A percentile compares a stretch with the other conserved stretches of the same genome.
Evolutionary conservation across 1,284 basidiomycete genomes (phyloP).

Genomic region (Ceratobasidium sp.): DNA sequence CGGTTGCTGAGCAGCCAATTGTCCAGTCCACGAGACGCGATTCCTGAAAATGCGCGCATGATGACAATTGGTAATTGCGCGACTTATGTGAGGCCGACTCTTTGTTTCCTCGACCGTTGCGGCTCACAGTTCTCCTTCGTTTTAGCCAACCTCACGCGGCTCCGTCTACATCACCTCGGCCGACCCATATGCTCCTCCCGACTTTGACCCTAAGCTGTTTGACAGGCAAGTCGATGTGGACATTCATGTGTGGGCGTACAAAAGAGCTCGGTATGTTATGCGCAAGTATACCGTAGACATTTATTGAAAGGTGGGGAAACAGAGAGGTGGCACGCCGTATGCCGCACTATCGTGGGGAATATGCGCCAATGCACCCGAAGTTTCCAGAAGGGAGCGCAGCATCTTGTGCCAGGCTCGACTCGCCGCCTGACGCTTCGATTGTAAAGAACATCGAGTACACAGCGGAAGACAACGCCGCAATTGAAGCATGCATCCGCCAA

Average conservation of each 20-base stretch:
- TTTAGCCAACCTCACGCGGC: constrained; percentile 35
- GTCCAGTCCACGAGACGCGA: constrained; percentile 20
- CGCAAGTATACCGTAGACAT: too few species aligned
- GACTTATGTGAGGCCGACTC: too few species aligned
- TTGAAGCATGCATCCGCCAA: constrained; percentile 46
- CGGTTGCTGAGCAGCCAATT: not conserved
- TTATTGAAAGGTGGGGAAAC: too few species aligned
- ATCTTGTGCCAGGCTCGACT: constrained; percentile 10
- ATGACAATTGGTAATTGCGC: constrained; percentile 24
- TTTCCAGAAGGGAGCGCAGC: constrained; percentile 53
- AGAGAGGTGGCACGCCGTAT: constrained; percentile 58
- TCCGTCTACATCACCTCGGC: constrained; percentile 26
- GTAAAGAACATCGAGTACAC: constrained; percentile 53
- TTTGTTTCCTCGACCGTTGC: too few species aligned
- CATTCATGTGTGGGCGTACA: constrained; percentile 44
- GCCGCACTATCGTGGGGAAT: constrained; percentile 58
- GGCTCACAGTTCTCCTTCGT: too few species aligned
- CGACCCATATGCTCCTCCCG: constrained; percentile 38
- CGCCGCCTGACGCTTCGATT: constrained; percentile 50
- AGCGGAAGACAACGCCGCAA: constrained; percentile 52
- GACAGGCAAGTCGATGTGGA: constrained; percentile 34
- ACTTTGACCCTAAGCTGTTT: constrained; percentile 31
- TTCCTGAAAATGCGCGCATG: constrained; percentile 31
- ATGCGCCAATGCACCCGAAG: constrained; percentile 53
- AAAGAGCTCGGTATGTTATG: constrained; percentile 36